A percentile compares a stretch with the other conserved stretches of the same genome.
Conservation (phyloP, 2,329 filamentous ascomycete species). For the Aplosporella prunicola region DNA sequence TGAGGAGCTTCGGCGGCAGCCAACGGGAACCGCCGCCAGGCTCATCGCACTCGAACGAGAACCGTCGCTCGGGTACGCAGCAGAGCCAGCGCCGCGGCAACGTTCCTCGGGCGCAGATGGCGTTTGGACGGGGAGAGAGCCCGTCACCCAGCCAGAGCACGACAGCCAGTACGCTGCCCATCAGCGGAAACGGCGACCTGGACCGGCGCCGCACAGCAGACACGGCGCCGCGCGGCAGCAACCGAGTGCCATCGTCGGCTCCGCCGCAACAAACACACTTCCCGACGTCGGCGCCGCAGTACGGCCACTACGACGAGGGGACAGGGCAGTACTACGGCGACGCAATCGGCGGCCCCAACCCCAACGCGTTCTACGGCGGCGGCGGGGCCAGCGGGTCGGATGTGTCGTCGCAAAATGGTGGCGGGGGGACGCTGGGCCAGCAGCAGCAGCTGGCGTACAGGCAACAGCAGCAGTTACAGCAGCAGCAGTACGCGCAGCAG, state of each 20-base stretch:
- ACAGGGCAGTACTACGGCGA: slow-evolving; percentile 3
- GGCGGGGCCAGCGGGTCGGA: slow-evolving; percentile 29
- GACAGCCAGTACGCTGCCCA: slow-evolving; percentile 33
- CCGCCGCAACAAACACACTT: slow-evolving; percentile 30
- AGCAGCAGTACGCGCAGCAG: slow-evolving; percentile 32
- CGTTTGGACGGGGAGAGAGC: slow-evolving; percentile 35
- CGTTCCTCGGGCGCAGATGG: slow-evolving; percentile 25
- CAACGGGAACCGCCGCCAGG: slow-evolving; percentile 26
- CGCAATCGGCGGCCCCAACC: slow-evolving; percentile 4
- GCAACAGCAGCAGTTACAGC: too few species aligned
- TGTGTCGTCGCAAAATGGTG: slow-evolving; percentile 23
- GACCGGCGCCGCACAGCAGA: slow-evolving; percentile 18
- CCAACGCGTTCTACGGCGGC: slow-evolving; percentile 20
- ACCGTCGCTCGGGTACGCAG: too few species aligned
- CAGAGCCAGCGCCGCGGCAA: slow-evolving; percentile 21
- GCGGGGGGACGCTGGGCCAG: too few species aligned
- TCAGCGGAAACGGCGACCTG: slow-evolving; percentile 33
- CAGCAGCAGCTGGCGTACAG: slow-evolving; percentile 16
- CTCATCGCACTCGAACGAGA: slow-evolving; percentile 18
- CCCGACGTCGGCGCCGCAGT: slow-evolving; percentile 14
- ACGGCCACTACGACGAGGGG: neutral
- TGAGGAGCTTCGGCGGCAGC: slow-evolving; percentile 30
- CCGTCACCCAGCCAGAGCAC: slow-evolving; percentile 38
- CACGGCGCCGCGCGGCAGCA: slow-evolving; percentile 5
- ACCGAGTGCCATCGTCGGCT: slow-evolving; percentile 24